These are phyloP conservation scores for Corniculantispora saksenae DNA, from an alignment of 2,329 filamentous ascomycete species.

Conservation along the genomic window DNA sequence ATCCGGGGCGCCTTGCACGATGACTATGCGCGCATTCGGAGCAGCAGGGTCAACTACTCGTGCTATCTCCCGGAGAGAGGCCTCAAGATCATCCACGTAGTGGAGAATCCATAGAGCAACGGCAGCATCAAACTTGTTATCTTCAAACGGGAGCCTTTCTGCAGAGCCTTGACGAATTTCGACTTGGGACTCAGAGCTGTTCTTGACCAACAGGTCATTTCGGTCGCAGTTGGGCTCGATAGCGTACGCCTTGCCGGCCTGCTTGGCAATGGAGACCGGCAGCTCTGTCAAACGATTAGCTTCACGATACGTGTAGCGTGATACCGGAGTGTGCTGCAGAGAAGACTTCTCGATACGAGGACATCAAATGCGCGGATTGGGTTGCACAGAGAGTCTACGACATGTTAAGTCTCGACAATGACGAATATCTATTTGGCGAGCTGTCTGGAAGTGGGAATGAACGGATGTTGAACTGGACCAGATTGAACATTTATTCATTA, in stretches of 20 bases:
- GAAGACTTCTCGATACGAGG: too few relatives aligned
- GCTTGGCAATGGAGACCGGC: background rate
- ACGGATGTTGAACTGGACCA: background rate
- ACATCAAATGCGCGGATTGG: too few relatives aligned
- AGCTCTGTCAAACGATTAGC: background rate
- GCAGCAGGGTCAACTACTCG: conserved; percentile 11
- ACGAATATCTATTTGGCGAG: too few relatives aligned
- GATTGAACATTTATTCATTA: background rate
- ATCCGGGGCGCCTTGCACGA: conserved; percentile 18
- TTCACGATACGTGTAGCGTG: too few relatives aligned
- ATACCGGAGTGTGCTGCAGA: too few relatives aligned
- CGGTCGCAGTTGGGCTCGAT: conserved; percentile 9
- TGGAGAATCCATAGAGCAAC: conserved; percentile 16
- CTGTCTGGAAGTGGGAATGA: too few relatives aligned
- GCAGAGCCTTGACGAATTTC: background rate
- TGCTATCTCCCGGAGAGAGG: conserved; percentile 12
- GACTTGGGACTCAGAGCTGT: background rate
- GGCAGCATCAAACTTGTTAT: conserved; percentile 13
- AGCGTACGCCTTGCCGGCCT: background rate
- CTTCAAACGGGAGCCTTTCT: background rate
- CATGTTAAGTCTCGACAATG: too few relatives aligned
- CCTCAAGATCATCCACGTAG: conserved; percentile 18
- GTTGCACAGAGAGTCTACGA: too few relatives aligned
- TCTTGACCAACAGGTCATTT: background rate
- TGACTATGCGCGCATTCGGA: conserved; percentile 17